These are phyloP conservation scores for Hortaea sp. DNA, from an alignment of 2,329 filamentous ascomycete species.

Conservation along the genomic window DNA sequence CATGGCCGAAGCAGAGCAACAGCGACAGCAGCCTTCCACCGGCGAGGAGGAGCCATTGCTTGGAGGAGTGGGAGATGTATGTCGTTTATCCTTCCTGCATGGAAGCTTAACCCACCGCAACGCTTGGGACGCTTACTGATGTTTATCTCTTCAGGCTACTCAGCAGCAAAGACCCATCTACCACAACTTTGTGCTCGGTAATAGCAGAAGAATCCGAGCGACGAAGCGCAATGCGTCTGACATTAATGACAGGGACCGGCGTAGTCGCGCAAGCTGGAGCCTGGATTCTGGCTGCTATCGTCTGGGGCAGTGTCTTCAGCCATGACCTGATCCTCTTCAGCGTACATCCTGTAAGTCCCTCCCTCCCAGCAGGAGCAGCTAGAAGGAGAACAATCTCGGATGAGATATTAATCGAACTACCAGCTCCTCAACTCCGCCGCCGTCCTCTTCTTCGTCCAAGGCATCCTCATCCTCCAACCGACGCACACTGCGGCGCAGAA, in stretches of 20 bases:
- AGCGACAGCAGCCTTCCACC: constrained; percentile 15
- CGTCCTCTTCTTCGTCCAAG: constrained; percentile 66
- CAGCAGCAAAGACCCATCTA: constrained; percentile 57
- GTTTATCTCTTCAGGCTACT: background rate
- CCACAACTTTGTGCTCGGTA: constrained; percentile 67
- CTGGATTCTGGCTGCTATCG: constrained; percentile 41
- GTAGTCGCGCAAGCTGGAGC: constrained; percentile 70
- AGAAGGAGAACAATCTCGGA: background rate
- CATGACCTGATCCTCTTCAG: constrained; percentile 71
- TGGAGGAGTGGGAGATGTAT: constrained; percentile 60
- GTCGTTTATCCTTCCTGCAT: constrained; percentile 15
- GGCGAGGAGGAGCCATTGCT: constrained; percentile 61
- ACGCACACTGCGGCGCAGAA: constrained; percentile 72
- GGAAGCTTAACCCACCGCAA: background rate
- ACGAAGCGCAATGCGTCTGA: background rate
- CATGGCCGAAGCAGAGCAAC: constrained; percentile 44
- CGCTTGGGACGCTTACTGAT: background rate
- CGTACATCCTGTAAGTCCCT: constrained; percentile 63
- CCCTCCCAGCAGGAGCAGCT: background rate
- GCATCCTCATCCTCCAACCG: constrained; percentile 76
- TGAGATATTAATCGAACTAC: no score
- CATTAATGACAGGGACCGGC: constrained; percentile 56
- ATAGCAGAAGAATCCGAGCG: background rate
- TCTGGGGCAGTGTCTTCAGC: constrained; percentile 65
- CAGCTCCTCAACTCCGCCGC: constrained; percentile 42